Evolutionary conservation across 768 basidiomycete genomes (phyloP), one percentile per base, ranked within the genome.

Genomic region (Royoungia palumana): DNA sequence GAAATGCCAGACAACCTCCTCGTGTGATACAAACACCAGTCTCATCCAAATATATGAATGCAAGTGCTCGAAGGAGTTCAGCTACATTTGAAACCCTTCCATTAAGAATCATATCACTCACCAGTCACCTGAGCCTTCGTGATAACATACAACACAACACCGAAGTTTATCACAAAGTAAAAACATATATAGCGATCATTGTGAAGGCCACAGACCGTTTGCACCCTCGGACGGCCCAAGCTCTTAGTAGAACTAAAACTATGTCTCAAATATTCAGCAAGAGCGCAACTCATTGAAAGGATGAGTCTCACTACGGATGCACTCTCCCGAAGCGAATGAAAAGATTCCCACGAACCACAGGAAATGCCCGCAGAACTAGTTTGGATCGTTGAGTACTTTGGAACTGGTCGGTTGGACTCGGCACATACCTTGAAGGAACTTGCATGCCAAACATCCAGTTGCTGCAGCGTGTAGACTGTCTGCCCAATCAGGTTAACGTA

Each of bases 191-290:
- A 3, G 21, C 4, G 7, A 50, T 34, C 9, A 60, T 5, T 1
- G 16, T 5, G 3, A 35, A 11, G 11, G 46, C 38, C 10, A 44
- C 6, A 13, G 8, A 2, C 16, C 21, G n/a, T 10, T 24, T 20
- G 28, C 54, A 49, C 10, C 54, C 50, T 55, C 50, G 60, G 13
- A 56, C 47, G 11, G 54, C 54, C 54, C 59, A 53, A 0, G 46
- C 59, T 16, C 58, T 50, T n/a, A 57, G 11, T 35, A 60, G 35
- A 16, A 60, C 46, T 20, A 57, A 49, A 43, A 53, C 58, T 60
- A 2, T 22, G 9, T 10, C 21, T 10, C 5, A n/a, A 14, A n/a
- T 17, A 2, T 12, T 41, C 24, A 47, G 22, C 19, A 6, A 25
- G 8, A n/a, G 35, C 12, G 8, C 14, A 38, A 7, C 13, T 21